Percentiles rank a stretch among this genome's conserved stretches.
Conservation (phyloP, 2,329 filamentous ascomycete genomes). For the Monascus ruber region DNA sequence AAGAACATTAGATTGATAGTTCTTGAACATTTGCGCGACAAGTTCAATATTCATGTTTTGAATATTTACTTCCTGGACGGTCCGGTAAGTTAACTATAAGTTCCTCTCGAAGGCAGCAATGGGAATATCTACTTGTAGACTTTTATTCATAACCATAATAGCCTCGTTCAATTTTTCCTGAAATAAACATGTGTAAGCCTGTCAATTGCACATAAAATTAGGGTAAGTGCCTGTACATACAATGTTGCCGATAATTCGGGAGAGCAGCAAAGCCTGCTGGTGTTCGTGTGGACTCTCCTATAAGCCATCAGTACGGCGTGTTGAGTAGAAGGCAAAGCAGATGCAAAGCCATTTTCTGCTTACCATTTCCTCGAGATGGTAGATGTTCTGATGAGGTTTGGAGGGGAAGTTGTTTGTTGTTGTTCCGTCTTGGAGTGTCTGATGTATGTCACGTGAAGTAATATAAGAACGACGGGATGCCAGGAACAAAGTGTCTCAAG, state of each 20-base stretch:
- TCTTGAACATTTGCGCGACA: conserved; percentile 99
- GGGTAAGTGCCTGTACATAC: conserved; percentile 44
- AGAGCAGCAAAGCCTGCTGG: conserved; percentile 85
- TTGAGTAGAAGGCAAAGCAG: too few species aligned
- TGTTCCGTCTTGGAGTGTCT: neutral
- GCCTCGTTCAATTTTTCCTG: conserved; percentile 97
- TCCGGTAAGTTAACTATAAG: neutral
- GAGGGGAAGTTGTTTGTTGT: neutral
- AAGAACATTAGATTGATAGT: conserved; percentile 94
- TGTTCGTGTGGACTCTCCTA: conserved; percentile 95
- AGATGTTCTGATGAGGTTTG: neutral
- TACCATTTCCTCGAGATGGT: conserved; percentile 2
- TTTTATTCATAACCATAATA: conserved; percentile 83
- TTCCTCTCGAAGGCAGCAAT: neutral
- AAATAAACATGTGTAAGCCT: neutral
- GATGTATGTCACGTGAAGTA: too few species aligned
- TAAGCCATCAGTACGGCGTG: neutral
- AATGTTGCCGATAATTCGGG: conserved; percentile 93
- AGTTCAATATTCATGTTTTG: conserved; percentile 98
- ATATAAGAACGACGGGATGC: too few species aligned
- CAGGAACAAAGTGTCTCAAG: too few species aligned
- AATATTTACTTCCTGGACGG: conserved; percentile 80
- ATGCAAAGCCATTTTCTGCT: neutral
- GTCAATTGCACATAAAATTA: too few species aligned
- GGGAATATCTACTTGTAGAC: conserved; percentile 54